Evolutionary conservation across 108 stramenopile genomes (phyloP), one percentile per base, ranked within the genome.

Genomic region (Pinguiococcus pyrenoidosus): DNA sequence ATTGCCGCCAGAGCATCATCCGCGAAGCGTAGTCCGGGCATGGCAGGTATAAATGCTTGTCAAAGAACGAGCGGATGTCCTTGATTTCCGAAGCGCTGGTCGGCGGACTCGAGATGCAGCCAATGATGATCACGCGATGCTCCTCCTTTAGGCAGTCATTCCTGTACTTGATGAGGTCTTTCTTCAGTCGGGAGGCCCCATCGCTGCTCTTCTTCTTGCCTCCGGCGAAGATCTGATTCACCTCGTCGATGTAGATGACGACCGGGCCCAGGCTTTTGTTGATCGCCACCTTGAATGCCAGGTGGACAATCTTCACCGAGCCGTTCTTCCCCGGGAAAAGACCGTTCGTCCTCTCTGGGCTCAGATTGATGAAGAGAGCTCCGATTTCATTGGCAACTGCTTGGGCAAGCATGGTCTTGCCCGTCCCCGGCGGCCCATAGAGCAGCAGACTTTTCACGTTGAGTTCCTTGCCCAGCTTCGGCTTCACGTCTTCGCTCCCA

Each of bases 381-480:
- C 79, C 80, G 20, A 81, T 32, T 44, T 83, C 79, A 30, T 68
- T 74, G 35, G 84, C 84, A 14, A 83, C 62, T n/a, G 79, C 79
- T 56, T 83, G 69, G 16, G 66, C 81, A 69, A 79, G 65, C 46
- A 73, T 53, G 3, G 84, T 83, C 56, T 74, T 85, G 29, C 84
- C 84, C 5, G 65, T 57, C 7, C 82, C 82, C 21, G 46, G 28
- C 28, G 82, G 82, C 5, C 84, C 84, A 46, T 82, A 85, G 16
- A 85, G 64, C 54, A 85, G 58, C 16, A 81, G 42, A 16, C 73
- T 64, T 34, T 77, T 69, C 7, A 79, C 37, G 46, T 71, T 62
- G 43, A 73, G 59, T 13, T 37, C 1, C 16, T 13, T 22, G 49
- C 35, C 6, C 30, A 4, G 30, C 30, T 8, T 8, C n/a, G 34